Percentiles rank a stretch among this genome's conserved stretches.
Evolutionary conservation across 23 red algal species (phyloP).

Genomic region (Cyanidiococcus yangmingshanensis): DNA sequence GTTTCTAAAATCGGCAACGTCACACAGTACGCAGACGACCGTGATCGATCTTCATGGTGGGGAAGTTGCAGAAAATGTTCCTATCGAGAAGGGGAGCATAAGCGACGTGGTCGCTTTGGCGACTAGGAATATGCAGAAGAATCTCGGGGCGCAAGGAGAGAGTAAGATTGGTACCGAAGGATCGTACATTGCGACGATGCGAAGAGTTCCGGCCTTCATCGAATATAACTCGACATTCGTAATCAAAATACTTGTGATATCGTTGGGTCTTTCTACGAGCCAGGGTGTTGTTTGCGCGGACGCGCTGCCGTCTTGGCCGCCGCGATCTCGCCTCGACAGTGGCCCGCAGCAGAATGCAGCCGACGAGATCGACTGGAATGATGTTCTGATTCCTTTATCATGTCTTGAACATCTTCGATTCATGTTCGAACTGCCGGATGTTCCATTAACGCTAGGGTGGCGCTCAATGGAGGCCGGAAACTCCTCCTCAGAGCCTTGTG

Average conservation of each 20-base stretch:
- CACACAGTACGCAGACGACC: neutral
- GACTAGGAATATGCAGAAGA: neutral
- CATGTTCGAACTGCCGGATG: neutral
- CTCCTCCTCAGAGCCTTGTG: neutral
- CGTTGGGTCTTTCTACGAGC: neutral
- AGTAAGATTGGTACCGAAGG: neutral
- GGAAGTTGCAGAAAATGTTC: neutral
- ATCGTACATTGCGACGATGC: neutral
- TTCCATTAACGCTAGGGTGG: neutral
- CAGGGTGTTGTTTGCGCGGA: neutral
- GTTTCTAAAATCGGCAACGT: neutral
- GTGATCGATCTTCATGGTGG: neutral
- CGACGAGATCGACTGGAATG: neutral
- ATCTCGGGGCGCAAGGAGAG: neutral
- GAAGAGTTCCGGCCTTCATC: neutral
- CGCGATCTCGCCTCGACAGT: neutral
- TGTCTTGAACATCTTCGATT: neutral
- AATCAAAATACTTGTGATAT: neutral
- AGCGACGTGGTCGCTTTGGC: neutral
- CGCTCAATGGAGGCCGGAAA: neutral
- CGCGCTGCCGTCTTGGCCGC: neutral
- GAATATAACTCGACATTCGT: neutral
- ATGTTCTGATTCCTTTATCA: neutral
- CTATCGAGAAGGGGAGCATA: neutral
- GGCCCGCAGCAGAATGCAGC: neutral